Evolutionary conservation across 495 filamentous ascomycete genomes (phyloP).

Genomic region (Entonaema liquescens): DNA sequence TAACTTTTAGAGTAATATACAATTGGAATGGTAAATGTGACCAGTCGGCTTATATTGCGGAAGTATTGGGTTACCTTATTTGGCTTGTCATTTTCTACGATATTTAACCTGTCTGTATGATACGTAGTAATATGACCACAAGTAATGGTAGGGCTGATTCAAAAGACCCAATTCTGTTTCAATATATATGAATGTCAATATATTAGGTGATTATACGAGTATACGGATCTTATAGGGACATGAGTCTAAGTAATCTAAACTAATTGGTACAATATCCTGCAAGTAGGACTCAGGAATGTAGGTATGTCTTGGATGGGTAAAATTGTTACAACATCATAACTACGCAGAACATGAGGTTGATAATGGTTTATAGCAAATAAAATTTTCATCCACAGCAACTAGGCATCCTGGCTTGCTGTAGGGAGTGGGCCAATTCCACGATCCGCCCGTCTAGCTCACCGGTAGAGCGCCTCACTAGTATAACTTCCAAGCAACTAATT

Average conservation of each 20-base stretch:
- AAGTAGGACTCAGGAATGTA: too few relatives aligned
- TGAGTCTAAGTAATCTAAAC: not conserved
- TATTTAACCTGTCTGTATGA: too few relatives aligned
- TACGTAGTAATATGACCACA: too few relatives aligned
- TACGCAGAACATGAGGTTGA: too few relatives aligned
- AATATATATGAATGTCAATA: not conserved
- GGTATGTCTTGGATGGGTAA: too few relatives aligned
- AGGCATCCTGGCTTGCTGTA: not conserved
- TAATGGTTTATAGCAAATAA: not conserved
- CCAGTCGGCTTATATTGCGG: not conserved
- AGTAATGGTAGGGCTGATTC: not conserved
- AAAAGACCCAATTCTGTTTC: not conserved
- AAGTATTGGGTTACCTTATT: too few relatives aligned
- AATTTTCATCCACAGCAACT: not conserved
- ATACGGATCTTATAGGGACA: not conserved
- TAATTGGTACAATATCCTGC: not conserved
- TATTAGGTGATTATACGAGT: not conserved
- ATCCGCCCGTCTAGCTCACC: slow-evolving; percentile 29
- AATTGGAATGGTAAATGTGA: not conserved
- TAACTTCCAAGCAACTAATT: not conserved
- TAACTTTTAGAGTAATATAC: not conserved
- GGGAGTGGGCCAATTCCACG: not conserved
- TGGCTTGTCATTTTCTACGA: too few relatives aligned
- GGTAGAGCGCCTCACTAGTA: slow-evolving; percentile 34
- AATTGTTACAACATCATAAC: too few relatives aligned